A percentile compares a stretch with the other conserved stretches of the same genome.
These are phyloP conservation scores for Hibiscus tridactylites DNA, from an alignment of 345 rosid genomes.

Conservation along the genomic window DNA sequence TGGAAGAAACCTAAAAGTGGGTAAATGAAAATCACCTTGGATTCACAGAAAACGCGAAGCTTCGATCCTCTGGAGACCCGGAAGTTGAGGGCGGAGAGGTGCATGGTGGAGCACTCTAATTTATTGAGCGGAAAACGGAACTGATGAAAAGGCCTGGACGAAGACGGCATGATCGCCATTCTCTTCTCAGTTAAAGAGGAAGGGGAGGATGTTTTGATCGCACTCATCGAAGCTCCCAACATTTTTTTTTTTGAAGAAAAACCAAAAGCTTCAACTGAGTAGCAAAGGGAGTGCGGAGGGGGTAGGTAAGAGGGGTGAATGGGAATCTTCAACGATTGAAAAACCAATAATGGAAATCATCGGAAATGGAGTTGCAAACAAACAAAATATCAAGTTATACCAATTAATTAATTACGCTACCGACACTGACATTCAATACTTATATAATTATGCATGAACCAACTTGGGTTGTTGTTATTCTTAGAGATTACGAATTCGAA, in stretches of 20 bases:
- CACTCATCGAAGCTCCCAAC: constrained; percentile 8
- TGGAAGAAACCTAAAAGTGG: background rate
- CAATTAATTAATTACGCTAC: background rate
- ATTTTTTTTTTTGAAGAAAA: background rate
- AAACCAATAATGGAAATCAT: background rate
- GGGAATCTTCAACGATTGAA: background rate
- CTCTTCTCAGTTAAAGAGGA: constrained; percentile 7
- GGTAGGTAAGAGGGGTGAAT: background rate
- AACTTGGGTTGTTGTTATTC: no score
- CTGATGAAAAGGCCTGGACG: background rate
- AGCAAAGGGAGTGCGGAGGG: background rate
- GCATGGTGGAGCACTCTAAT: background rate
- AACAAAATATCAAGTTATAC: background rate
- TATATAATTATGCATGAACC: background rate
- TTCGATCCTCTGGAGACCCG: constrained; percentile 10
- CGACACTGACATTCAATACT: background rate
- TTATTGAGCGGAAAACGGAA: background rate
- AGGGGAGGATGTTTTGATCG: background rate
- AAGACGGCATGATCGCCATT: constrained; percentile 4
- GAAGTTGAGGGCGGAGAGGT: background rate
- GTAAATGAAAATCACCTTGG: constrained; percentile 22
- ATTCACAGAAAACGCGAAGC: constrained; percentile 27
- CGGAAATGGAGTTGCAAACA: background rate
- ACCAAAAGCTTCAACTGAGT: background rate
- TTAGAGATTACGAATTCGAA: no score